Conservation (phyloP, 768 basidiomycete species). For the Tulasnella sp. region DNA sequence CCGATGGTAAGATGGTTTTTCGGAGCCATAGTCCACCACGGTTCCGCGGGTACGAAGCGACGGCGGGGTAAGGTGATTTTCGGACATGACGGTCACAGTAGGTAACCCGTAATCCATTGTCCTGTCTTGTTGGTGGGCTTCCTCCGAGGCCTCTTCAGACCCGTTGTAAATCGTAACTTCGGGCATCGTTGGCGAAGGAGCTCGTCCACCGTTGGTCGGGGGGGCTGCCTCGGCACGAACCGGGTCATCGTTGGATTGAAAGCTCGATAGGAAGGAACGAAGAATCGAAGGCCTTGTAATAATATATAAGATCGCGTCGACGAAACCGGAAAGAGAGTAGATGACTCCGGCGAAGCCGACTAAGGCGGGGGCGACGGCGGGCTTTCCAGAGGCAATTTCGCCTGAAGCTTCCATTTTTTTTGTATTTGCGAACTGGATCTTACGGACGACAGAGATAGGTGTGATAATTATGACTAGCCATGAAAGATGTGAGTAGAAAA, state of each 20-base stretch:
- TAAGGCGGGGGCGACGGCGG: slow-evolving; percentile 38
- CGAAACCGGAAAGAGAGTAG: slow-evolving; percentile 47
- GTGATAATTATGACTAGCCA: slow-evolving; percentile 34
- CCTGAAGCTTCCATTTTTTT: background rate
- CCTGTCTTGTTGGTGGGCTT: background rate
- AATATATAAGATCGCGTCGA: slow-evolving; percentile 45
- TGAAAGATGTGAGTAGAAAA: background rate
- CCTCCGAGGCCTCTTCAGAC: background rate
- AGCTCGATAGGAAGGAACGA: background rate
- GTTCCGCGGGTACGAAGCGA: background rate
- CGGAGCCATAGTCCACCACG: background rate
- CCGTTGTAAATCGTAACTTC: background rate
- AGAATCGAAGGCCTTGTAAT: slow-evolving; percentile 37
- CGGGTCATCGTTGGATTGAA: background rate
- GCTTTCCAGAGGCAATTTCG: background rate
- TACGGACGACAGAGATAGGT: slow-evolving; percentile 46
- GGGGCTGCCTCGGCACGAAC: background rate
- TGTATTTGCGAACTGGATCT: slow-evolving; percentile 39
- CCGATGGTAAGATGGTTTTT: background rate
- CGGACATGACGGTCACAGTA: background rate
- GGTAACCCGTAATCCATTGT: background rate
- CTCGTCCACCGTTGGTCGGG: background rate
- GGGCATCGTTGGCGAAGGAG: background rate
- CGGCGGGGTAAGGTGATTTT: background rate
- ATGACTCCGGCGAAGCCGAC: slow-evolving; percentile 44